Conservation (phyloP, 352 stramenopile genomes). For the Phytophthora podocarpi region DNA sequence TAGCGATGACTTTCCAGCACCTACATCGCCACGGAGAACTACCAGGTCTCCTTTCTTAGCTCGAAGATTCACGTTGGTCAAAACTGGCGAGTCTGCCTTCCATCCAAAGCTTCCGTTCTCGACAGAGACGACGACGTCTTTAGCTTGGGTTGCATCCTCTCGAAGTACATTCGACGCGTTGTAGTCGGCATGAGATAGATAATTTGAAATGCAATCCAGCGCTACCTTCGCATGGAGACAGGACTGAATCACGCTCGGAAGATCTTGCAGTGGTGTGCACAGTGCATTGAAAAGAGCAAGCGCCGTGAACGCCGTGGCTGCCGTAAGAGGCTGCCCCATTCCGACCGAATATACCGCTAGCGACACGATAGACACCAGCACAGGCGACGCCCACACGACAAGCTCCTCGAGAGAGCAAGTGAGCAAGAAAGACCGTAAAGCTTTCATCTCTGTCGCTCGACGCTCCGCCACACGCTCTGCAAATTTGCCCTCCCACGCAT, state of each 20-base stretch:
- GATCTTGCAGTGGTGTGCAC: slow-evolving; percentile 30
- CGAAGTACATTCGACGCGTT: slow-evolving; percentile 2
- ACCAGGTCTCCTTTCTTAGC: slow-evolving; percentile 39
- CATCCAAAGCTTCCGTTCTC: slow-evolving; percentile 35
- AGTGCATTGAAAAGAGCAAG: slow-evolving; percentile 52
- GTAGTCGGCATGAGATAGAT: slow-evolving; percentile 26
- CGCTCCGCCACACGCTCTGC: slow-evolving; percentile 14
- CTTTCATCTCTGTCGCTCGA: slow-evolving; percentile 86
- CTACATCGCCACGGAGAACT: slow-evolving; percentile 38
- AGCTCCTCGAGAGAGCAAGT: slow-evolving; percentile 73
- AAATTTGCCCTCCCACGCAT: slow-evolving; percentile 60
- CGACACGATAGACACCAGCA: slow-evolving; percentile 52
- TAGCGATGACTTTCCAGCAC: slow-evolving; percentile 43
- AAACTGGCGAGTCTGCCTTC: slow-evolving; percentile 10
- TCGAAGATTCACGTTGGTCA: slow-evolving; percentile 28
- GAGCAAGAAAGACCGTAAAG: slow-evolving; percentile 56
- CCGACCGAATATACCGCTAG: slow-evolving; percentile 49
- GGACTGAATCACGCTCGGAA: slow-evolving; percentile 36
- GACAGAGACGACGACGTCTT: slow-evolving; percentile 27
- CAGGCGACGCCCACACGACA: slow-evolving; percentile 45
- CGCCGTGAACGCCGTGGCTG: slow-evolving; percentile 51
- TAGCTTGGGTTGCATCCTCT: not conserved
- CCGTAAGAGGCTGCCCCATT: slow-evolving; percentile 32
- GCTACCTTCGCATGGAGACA: slow-evolving; percentile 19
- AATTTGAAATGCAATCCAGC: slow-evolving; percentile 32